Conservation (phyloP, 352 stramenopile species). For the Phytophthora litchii region DNA sequence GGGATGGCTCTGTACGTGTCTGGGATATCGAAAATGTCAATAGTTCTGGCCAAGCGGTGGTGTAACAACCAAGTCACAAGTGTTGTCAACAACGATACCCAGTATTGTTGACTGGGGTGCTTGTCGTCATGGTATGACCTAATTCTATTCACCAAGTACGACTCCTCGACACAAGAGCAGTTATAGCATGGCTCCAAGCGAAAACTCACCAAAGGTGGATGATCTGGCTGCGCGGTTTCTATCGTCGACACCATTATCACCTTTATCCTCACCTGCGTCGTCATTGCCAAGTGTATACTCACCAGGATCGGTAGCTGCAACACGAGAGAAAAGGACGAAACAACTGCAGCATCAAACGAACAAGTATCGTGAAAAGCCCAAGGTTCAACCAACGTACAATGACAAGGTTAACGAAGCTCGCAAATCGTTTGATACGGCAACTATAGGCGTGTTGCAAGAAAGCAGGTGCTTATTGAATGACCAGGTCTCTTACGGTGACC, state of each 20-base stretch:
- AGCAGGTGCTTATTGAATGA: background rate
- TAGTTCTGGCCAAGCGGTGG: slow-evolving; percentile 20
- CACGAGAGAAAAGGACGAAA: background rate
- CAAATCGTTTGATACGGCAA: background rate
- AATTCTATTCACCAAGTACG: slow-evolving; percentile 1
- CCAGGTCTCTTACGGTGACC: background rate
- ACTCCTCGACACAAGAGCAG: background rate
- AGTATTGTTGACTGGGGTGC: no score
- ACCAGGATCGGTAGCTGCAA: background rate
- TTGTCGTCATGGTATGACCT: background rate
- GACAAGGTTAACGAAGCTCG: slow-evolving; percentile 1
- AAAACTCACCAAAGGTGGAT: slow-evolving; percentile 9
- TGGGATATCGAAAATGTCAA: slow-evolving; percentile 66
- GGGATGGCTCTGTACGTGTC: slow-evolving; percentile 73
- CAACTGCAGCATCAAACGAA: background rate
- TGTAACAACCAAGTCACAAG: slow-evolving; percentile 6
- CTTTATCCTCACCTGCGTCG: slow-evolving; percentile 15
- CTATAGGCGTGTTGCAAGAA: background rate
- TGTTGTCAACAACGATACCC: no score
- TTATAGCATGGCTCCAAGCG: slow-evolving; percentile 1
- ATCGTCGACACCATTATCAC: slow-evolving; percentile 7
- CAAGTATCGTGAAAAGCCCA: slow-evolving; percentile 4
- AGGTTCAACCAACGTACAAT: background rate
- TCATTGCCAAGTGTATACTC: slow-evolving; percentile 26
- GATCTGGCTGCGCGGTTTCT: slow-evolving; percentile 11